phyloP scores from a whole-genome alignment of 2,329 filamentous ascomycete genomes.

The Ceratocystis eucalypticola region DNA sequence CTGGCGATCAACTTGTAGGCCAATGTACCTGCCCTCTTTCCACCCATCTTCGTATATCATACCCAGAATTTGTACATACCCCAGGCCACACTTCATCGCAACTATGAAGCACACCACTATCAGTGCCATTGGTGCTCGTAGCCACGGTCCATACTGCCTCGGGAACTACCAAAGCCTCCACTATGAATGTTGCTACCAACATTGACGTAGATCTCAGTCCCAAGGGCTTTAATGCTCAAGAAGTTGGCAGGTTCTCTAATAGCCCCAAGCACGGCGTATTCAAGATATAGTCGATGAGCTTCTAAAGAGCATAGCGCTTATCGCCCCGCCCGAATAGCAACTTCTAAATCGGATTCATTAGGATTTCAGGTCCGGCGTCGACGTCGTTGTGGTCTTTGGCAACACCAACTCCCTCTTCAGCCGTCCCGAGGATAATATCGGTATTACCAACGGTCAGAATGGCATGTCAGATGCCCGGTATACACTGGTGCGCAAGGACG shows the following conservation, averaged over 20 bases:
- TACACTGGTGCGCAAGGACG: constrained; percentile 36
- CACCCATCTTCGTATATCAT: background rate
- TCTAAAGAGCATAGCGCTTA: background rate
- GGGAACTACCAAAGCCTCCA: constrained; percentile 37
- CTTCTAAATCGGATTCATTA: background rate
- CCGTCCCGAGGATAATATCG: constrained; percentile 41
- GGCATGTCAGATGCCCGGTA: constrained; percentile 47
- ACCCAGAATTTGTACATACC: background rate
- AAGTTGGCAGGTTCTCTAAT: constrained; percentile 44
- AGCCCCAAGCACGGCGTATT: constrained; percentile 47
- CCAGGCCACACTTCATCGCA: background rate
- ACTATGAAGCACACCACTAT: constrained; percentile 17
- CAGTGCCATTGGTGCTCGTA: constrained; percentile 11
- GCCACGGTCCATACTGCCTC: constrained; percentile 13
- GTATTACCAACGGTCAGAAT: constrained; percentile 36
- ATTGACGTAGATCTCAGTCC: constrained; percentile 44
- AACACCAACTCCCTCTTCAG: constrained; percentile 55
- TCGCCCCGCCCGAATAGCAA: background rate
- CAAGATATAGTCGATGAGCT: constrained; percentile 45
- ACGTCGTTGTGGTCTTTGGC: constrained; percentile 49
- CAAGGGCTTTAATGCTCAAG: constrained; percentile 42
- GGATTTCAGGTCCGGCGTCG: constrained; percentile 50
- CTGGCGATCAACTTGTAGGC: no score
- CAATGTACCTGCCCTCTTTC: no score
- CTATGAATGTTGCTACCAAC: constrained; percentile 48